These are phyloP conservation scores for Aspergillus persii DNA, from an alignment of 2,329 filamentous ascomycete genomes.

Conservation along the genomic window DNA sequence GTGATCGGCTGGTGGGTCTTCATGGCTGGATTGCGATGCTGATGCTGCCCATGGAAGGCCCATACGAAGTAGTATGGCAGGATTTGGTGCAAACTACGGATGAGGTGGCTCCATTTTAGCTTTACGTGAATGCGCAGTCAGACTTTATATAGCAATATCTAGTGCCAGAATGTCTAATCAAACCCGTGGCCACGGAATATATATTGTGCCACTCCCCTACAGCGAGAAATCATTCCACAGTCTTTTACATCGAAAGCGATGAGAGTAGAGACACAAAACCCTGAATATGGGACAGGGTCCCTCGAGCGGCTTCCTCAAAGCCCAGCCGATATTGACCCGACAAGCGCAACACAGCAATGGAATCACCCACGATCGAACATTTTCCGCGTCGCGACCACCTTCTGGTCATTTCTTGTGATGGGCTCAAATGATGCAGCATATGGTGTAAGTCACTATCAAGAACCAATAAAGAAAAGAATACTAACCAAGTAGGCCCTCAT, in stretches of 20 bases:
- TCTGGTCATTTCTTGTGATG: slow-evolving; percentile 58
- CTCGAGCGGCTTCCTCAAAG: background rate
- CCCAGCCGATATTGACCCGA: background rate
- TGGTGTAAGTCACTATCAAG: slow-evolving; percentile 44
- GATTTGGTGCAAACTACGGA: background rate
- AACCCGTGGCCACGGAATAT: too few relatives aligned
- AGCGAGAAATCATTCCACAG: too few relatives aligned
- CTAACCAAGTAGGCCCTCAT: background rate
- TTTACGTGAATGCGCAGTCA: too few relatives aligned
- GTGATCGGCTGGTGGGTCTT: background rate
- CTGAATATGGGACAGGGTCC: background rate
- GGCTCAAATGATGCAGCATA: slow-evolving; percentile 60
- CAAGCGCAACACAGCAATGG: slow-evolving; percentile 31
- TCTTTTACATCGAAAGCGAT: background rate
- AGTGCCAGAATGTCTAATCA: too few relatives aligned
- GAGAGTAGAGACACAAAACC: background rate
- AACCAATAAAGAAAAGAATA: background rate
- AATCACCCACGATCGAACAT: slow-evolving; percentile 51
- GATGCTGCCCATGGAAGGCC: too few relatives aligned
- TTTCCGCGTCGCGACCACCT: slow-evolving; percentile 51
- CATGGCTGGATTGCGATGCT: too few relatives aligned
- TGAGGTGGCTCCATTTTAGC: too few relatives aligned
- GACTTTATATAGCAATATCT: too few relatives aligned
- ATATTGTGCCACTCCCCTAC: too few relatives aligned
- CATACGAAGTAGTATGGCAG: background rate